Base-by-base conservation (phyloP, 192 early-diverging fungal species). In the Gamsiella multidivaricata region DNA sequence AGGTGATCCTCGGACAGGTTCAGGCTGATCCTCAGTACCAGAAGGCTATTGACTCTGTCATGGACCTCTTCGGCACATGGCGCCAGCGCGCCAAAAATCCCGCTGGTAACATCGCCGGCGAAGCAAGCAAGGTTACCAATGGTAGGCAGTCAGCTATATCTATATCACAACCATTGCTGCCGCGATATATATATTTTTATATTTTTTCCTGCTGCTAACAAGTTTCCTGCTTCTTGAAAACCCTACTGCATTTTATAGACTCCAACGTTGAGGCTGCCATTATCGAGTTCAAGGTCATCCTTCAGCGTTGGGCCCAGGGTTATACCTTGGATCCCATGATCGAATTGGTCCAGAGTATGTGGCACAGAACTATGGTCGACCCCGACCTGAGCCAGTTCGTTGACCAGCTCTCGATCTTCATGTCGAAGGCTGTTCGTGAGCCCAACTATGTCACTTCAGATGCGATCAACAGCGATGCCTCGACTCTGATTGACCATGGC, bases 271-370 rank as follows among this genome's bases (percentile, higher is more conserved):
- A 62, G 49, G 39, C 59, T 5, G 73, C 82, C 4, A 63, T 55
- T 8, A 4, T 64, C 3, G 82, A 83, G 56, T 65, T 79, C 39
- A 78, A 83, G 47, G 45, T 76, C 12, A 80, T 83, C 28, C 58
- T 81, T 20, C 73, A 83, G 55, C 68, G 58, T 14, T 83, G 82
- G 82, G 82, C 79, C 2, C 82, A 83, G 51, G 82, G 73, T 5
- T 60, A 81, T 22, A 25, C 54, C 8, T 51, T 83, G 22, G 79
- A 83, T 39, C 69, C 66, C 2, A 59, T 83, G n/a, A 70, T 83
- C 36, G 28, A 26, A 4, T 39, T 51, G 6, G 43, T 83, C 20
- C 52, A 81, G 29, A 51, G 70, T n/a, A 56, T 83, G 18, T 64
- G 61, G 47, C 11, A 26, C 10, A 67, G 61, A 15, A 65, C 70